Percentiles rank a stretch among this genome's conserved stretches.
phyloP scores from a whole-genome alignment of 148 eudicot genomes.

The Cornus florida region DNA sequence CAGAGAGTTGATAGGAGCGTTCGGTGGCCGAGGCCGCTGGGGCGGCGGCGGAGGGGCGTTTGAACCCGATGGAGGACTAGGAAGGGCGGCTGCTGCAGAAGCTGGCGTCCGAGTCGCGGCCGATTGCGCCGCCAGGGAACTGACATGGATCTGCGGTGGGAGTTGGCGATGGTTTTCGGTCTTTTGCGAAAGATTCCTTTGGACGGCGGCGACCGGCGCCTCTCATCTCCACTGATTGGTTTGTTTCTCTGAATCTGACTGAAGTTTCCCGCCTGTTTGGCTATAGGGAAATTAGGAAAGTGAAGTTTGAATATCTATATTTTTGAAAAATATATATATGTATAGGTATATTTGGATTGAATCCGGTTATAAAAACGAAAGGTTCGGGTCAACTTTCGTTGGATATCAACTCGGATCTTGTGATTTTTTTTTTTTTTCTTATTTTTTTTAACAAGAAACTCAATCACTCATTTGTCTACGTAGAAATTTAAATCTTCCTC shows the following conservation, averaged over 20 bases:
- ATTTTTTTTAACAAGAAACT: too few species aligned
- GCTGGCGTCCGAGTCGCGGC: slow-evolving; percentile 80
- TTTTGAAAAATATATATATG: too few species aligned
- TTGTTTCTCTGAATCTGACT: background rate
- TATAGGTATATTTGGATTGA: accelerated
- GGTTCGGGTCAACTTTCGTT: too few species aligned
- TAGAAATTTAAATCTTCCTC: too few species aligned
- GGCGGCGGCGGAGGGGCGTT: slow-evolving; percentile 18
- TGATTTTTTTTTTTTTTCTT: too few species aligned
- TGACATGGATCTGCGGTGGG: slow-evolving; percentile 39
- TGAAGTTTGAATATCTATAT: too few species aligned
- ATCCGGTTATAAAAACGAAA: too few species aligned
- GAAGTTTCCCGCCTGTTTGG: slow-evolving; percentile 13
- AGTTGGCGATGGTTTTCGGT: slow-evolving; percentile 37
- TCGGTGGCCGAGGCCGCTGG: slow-evolving; percentile 32
- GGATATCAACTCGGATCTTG: too few species aligned
- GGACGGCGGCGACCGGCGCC: slow-evolving; percentile 36
- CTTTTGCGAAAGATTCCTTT: slow-evolving; percentile 19
- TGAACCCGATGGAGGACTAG: slow-evolving; percentile 32
- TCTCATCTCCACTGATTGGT: slow-evolving; percentile 21
- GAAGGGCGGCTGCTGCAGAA: slow-evolving; percentile 78
- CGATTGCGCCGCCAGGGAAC: slow-evolving; percentile 8
- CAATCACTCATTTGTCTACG: too few species aligned
- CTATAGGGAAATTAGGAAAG: background rate
- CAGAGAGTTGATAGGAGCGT: slow-evolving; percentile 44